A percentile compares a stretch with the other conserved stretches of the same genome.
phyloP scores from a whole-genome alignment of 768 basidiomycete genomes.

The Suillus spraguei region DNA sequence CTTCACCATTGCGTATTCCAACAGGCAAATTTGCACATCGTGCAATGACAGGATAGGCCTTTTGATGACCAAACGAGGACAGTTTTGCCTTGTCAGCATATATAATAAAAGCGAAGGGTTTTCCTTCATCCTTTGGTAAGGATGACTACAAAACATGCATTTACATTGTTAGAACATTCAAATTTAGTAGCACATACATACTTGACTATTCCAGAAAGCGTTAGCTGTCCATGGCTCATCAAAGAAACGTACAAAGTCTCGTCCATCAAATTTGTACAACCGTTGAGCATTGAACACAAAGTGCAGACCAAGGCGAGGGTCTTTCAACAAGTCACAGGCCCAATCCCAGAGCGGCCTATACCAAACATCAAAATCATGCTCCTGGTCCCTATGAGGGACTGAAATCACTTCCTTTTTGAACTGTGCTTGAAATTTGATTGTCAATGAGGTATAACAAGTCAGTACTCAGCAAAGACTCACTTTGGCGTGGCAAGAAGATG shows the following conservation, averaged over 20 bases:
- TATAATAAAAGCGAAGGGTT: slow-evolving; percentile 35
- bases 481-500: no score
- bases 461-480: no score
- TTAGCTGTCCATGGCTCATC: slow-evolving; percentile 43
- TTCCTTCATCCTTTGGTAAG: slow-evolving; percentile 15
- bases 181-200: slow-evolving; percentile 26
- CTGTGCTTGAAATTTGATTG: no score
- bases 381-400: slow-evolving; percentile 20
- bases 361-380: slow-evolving; percentile 22
- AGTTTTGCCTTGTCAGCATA: slow-evolving; percentile 44
- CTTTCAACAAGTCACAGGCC: slow-evolving; percentile 29
- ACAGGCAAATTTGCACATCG: slow-evolving; percentile 34
- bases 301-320: slow-evolving; percentile 24
- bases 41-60: slow-evolving; percentile 41
- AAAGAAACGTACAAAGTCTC: slow-evolving; percentile 29
- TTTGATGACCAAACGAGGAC: slow-evolving; percentile 40
- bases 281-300: slow-evolving; percentile 37
- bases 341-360: slow-evolving; percentile 30
- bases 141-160: not conserved
- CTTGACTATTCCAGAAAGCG: slow-evolving; percentile 41
- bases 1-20: slow-evolving; percentile 35
- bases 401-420: slow-evolving; percentile 11
- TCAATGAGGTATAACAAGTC: no score
- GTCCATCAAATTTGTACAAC: slow-evolving; percentile 31
- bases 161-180: not conserved